These are phyloP conservation scores for Rhizoclosmatium sp. DNA, from an alignment of 192 early-diverging fungal species.

Conservation along the genomic window DNA sequence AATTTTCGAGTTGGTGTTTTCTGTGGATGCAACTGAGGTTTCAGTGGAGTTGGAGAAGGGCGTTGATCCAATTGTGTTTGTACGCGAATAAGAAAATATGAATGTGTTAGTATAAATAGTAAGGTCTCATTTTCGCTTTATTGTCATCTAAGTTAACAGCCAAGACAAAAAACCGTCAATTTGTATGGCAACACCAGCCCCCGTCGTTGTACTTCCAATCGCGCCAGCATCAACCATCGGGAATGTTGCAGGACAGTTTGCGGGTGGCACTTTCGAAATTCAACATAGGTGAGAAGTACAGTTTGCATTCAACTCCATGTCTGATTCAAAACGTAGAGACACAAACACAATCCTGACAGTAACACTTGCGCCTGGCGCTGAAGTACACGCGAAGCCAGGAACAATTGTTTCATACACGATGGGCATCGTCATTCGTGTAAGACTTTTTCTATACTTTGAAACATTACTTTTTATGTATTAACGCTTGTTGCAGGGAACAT, in stretches of 20 bases:
- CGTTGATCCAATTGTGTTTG: constrained; percentile 5
- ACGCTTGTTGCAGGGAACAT: not conserved
- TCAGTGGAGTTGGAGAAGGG: not conserved
- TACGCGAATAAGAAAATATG: not conserved
- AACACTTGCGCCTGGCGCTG: not conserved
- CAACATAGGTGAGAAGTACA: not conserved
- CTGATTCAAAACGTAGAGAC: not conserved
- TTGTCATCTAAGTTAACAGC: no score
- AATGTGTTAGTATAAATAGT: not conserved
- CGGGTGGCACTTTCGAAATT: not conserved
- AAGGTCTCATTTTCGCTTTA: not conserved
- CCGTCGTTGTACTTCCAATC: not conserved
- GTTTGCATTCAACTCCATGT: not conserved
- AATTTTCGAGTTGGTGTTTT: not conserved
- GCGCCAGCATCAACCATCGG: not conserved
- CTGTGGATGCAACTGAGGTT: not conserved
- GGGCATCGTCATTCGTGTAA: not conserved
- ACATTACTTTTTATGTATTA: not conserved
- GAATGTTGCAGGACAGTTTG: not conserved
- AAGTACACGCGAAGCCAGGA: constrained; percentile 10
- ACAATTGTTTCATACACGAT: not conserved
- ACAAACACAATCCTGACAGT: constrained; percentile 2
- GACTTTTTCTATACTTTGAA: not conserved
- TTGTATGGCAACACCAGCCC: no score
- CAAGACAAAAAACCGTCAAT: no score